Percentiles rank a stretch among this genome's conserved stretches.
phyloP scores from a whole-genome alignment of 176 grass and related monocot species.

The Avena insularis region DNA sequence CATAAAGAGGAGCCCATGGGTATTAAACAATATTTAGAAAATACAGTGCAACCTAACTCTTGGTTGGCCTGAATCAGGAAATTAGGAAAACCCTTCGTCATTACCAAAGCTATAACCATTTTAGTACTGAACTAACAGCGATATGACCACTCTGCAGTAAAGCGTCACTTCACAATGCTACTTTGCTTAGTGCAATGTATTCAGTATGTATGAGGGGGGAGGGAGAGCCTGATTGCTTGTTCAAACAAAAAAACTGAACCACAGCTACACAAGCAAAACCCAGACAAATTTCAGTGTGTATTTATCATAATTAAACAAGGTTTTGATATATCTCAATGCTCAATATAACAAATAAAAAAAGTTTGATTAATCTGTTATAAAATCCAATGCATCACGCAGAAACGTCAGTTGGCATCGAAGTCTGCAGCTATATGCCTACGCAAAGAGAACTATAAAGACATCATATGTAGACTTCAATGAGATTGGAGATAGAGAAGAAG shows the following conservation, averaged over 20 bases:
- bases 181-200: not conserved
- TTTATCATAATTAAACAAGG: not conserved
- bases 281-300: not conserved
- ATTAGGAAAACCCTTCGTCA: not conserved
- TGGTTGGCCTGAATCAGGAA: not conserved
- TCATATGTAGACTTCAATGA: not conserved
- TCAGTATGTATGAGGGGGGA: not conserved
- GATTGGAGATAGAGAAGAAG: not conserved
- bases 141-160: not conserved
- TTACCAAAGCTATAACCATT: not conserved
- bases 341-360: not conserved
- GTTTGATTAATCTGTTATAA: not conserved
- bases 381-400: not conserved
- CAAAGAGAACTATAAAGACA: slow-evolving; percentile 6
- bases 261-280: not conserved
- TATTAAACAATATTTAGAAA: not conserved
- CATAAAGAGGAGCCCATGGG: not conserved
- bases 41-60: not conserved
- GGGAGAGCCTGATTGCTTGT: not conserved
- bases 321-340: not conserved
- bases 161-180: slow-evolving; percentile 11
- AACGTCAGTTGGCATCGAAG: slow-evolving; percentile 10
- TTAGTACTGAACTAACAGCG: not conserved
- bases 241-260: not conserved
- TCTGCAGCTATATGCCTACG: not conserved